phyloP scores from a whole-genome alignment of 148 eudicot genomes.

The Silene uniflora region DNA sequence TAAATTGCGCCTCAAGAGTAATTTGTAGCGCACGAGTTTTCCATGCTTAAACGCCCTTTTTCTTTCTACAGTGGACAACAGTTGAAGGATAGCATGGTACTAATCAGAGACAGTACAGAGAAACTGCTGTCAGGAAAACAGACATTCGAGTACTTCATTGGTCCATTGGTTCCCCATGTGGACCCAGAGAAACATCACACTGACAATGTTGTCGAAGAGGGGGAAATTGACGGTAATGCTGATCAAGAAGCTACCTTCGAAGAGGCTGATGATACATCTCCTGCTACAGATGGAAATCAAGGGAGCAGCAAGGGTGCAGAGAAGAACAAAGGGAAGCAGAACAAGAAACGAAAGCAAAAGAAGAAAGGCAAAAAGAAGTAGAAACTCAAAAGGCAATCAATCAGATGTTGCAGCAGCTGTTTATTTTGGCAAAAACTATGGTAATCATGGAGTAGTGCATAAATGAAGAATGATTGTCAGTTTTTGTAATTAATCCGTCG shows the following conservation, averaged over 20 bases:
- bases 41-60: not conserved
- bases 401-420: too few relatives aligned
- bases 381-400: too few relatives aligned
- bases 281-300: slow-evolving; percentile 4
- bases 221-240: not conserved
- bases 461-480: too few relatives aligned
- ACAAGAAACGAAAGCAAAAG: not conserved
- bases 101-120: slow-evolving; percentile 24
- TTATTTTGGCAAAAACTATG: too few relatives aligned
- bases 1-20: too few relatives aligned
- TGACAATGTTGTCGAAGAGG: not conserved
- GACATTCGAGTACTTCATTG: slow-evolving; percentile 22
- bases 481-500: too few relatives aligned
- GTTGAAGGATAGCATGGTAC: slow-evolving; percentile 19
- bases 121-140: slow-evolving; percentile 16
- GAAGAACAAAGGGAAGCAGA: slow-evolving; percentile 18
- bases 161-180: slow-evolving; percentile 14
- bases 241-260: slow-evolving; percentile 11
- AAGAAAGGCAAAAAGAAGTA: not conserved
- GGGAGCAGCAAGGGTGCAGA: not conserved
- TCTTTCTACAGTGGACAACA: slow-evolving; percentile 29
- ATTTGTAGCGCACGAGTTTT: too few relatives aligned
- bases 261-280: slow-evolving; percentile 17
- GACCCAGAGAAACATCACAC: slow-evolving; percentile 5
- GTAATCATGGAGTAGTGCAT: too few relatives aligned